Percentiles rank a stretch among this genome's conserved stretches.
phyloP scores from a whole-genome alignment of 345 rosid genomes.

The Excoecaria agallocha region DNA sequence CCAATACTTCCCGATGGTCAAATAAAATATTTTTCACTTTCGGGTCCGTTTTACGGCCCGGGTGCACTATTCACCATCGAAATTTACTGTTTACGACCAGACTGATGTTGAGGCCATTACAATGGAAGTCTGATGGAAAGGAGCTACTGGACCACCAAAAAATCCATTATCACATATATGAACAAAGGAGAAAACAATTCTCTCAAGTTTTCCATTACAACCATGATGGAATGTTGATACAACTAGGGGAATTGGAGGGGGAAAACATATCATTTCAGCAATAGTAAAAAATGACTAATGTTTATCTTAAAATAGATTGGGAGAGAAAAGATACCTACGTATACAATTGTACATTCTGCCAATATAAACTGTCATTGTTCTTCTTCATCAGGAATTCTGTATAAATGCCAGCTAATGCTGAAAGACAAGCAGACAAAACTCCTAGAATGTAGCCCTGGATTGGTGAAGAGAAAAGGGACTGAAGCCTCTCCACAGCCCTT shows the following conservation, averaged over 20 bases:
- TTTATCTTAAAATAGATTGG: background rate
- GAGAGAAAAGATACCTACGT: constrained; percentile 66
- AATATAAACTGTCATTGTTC: constrained; percentile 86
- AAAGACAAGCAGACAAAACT: constrained; percentile 78
- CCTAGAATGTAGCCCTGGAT: constrained; percentile 88
- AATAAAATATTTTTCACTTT: too few relatives aligned
- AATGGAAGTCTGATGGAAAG: too few relatives aligned
- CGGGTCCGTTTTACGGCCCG: too few relatives aligned
- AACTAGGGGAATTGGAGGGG: background rate
- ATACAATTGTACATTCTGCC: constrained; percentile 94
- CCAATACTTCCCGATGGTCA: too few relatives aligned
- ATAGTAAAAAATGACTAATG: background rate
- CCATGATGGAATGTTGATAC: background rate
- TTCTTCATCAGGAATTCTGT: constrained; percentile 97
- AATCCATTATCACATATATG: background rate
- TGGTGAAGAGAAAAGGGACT: constrained; percentile 80
- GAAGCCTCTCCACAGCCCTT: constrained; percentile 88
- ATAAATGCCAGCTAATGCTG: constrained; percentile 92
- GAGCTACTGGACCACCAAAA: background rate
- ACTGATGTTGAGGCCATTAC: too few relatives aligned
- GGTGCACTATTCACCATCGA: too few relatives aligned
- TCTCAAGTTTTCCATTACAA: background rate
- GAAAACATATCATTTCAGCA: background rate
- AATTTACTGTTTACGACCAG: too few relatives aligned
- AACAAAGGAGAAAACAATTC: background rate